Evolutionary conservation across 208 protist genomes (phyloP).

Genomic region (Trypanosoma platydactyli): DNA sequence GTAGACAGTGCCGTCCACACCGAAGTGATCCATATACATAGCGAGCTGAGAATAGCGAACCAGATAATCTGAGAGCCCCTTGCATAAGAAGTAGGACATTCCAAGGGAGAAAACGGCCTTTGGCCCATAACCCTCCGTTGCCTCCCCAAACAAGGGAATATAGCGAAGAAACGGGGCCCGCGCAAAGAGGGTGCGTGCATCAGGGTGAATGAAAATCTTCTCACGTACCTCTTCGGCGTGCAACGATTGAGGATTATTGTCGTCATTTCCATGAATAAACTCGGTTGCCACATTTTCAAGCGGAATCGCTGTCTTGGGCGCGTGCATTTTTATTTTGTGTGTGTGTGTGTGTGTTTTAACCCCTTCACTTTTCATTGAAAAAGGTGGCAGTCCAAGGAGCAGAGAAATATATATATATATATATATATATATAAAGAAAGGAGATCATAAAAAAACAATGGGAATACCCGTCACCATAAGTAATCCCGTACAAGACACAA

Average conservation of each 20-base stretch:
- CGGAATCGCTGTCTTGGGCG: background rate
- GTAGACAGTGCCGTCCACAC: slow-evolving; percentile 27
- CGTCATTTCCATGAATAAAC: background rate
- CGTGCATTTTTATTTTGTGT: no score
- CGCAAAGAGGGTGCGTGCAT: slow-evolving; percentile 34
- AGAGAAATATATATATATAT: no score
- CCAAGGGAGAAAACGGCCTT: slow-evolving; percentile 28
- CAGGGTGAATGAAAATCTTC: slow-evolving; percentile 42
- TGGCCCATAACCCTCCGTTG: slow-evolving; percentile 29
- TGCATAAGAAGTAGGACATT: slow-evolving; percentile 36
- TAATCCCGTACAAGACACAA: no score
- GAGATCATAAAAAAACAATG: no score
- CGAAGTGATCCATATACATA: slow-evolving; percentile 29
- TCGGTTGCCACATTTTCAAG: background rate
- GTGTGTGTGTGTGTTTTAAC: no score
- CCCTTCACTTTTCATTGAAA: no score
- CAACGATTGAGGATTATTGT: background rate
- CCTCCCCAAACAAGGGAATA: slow-evolving; percentile 31
- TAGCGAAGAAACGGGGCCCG: slow-evolving; percentile 28
- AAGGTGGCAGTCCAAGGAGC: no score
- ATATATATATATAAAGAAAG: no score
- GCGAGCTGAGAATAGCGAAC: slow-evolving; percentile 12
- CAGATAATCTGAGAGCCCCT: slow-evolving; percentile 34
- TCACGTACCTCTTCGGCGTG: slow-evolving; percentile 17
- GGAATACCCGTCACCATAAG: no score